A percentile compares a stretch with the other conserved stretches of the same genome.
phyloP scores from a whole-genome alignment of 2,329 filamentous ascomycete species.

The Dothideomycetidae sp. region DNA sequence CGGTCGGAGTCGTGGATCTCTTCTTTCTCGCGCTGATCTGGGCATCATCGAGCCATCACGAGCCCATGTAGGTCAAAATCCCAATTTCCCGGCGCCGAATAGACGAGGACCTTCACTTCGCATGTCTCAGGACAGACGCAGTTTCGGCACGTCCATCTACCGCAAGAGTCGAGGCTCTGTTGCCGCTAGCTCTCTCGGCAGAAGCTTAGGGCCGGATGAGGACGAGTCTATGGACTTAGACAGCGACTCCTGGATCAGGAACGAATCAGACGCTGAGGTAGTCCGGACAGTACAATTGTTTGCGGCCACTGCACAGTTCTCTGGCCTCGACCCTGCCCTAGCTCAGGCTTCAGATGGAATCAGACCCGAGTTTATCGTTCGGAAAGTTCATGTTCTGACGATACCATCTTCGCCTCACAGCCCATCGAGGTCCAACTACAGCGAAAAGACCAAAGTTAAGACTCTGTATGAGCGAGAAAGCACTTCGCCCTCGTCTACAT shows the following conservation, averaged over 20 bases:
- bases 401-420: not conserved
- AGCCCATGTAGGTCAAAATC: constrained; percentile 22
- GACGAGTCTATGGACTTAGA: constrained; percentile 25
- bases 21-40: constrained; percentile 74
- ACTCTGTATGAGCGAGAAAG: not conserved
- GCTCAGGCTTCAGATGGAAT: constrained; percentile 20
- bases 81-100: constrained; percentile 34
- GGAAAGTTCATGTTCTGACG: constrained; percentile 16
- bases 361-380: constrained; percentile 22
- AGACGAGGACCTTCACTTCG: constrained; percentile 64
- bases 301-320: constrained; percentile 9
- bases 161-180: constrained; percentile 41
- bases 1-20: constrained; percentile 76
- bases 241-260: constrained; percentile 15
- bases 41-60: constrained; percentile 33
- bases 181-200: constrained; percentile 30
- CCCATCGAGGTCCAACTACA: not conserved
- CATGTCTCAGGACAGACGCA: constrained; percentile 48
- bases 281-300: constrained; percentile 8
- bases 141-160: constrained; percentile 34
- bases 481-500: not conserved
- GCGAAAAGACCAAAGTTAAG: not conserved
- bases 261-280: constrained; percentile 12
- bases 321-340: constrained; percentile 13
- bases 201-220: constrained; percentile 21